phyloP scores from a whole-genome alignment of 2,329 filamentous ascomycete genomes.

The Alternaria triticina region DNA sequence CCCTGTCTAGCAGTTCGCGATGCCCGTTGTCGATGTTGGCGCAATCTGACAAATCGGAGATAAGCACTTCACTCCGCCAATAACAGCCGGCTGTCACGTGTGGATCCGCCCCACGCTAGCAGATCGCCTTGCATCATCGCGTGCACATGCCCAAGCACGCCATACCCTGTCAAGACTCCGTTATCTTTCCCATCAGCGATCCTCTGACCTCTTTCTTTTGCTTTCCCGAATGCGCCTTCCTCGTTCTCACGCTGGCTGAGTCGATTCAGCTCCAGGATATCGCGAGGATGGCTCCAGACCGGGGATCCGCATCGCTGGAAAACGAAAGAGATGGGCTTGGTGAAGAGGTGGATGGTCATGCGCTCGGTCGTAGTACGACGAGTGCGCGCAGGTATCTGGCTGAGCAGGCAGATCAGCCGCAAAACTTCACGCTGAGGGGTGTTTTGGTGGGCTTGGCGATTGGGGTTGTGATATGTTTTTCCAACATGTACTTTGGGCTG shows the following conservation, averaged over 20 bases:
- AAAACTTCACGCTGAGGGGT: conserved; percentile 85
- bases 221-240: background rate
- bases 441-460: conserved; percentile 81
- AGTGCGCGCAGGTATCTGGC: conserved; percentile 33
- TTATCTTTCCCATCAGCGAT: conserved; percentile 12
- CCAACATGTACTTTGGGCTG: conserved; percentile 98
- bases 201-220: background rate
- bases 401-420: conserved; percentile 51
- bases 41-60: conserved; percentile 40
- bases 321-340: conserved; percentile 29
- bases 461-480: conserved; percentile 90
- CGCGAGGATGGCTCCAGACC: conserved; percentile 44
- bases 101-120: background rate
- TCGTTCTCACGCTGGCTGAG: conserved; percentile 23
- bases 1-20: conserved; percentile 17
- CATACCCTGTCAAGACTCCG: conserved; percentile 15
- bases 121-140: conserved; percentile 27
- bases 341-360: conserved; percentile 23
- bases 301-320: conserved; percentile 31
- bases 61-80: conserved; percentile 21
- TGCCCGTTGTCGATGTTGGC: conserved; percentile 27
- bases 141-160: conserved; percentile 27
- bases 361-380: conserved; percentile 22
- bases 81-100: conserved; percentile 21
- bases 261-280: conserved; percentile 28